Evolutionary conservation across 202 grass and related monocot species (phyloP), one percentile per base, ranked within the genome.

Genomic region (Eragrostis tef): DNA sequence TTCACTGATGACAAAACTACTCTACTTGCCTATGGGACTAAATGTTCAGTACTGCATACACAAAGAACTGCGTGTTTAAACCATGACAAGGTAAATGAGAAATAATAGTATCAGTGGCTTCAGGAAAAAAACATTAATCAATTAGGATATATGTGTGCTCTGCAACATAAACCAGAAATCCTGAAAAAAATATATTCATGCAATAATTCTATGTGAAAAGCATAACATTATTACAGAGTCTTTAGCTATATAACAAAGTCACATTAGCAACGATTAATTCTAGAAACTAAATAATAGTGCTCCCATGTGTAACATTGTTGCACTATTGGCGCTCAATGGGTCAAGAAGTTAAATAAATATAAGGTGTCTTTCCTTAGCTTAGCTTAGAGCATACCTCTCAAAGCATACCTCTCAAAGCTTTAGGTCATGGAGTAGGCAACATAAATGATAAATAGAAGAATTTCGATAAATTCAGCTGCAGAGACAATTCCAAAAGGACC

Each of bases 401-500:
- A 16, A 49, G 25, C 44, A 70, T 94, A 98, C 94, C 92, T 83
- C 74, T 86, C 51, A 67, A 16, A 49, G 25, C 44, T 80, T 0
- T 74, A 87, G 17, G 80, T 88, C 80, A 98, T 91, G 34, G 90
- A 52, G 86, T 90, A 98, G 75, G 81, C 52, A 63, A 93, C 76
- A 71, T 91, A 94, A 36, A 71, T 4, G 26, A 89, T 74, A 56
- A 98, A 98, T 34, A 98, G 53, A 53, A 82, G 36, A 67, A 98
- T 93, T 79, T 92, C 92, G 5, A 98, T 93, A 67, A 98, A 93
- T 64, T 98, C 94, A 75, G 80, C 86, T 48, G 92, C 92, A 9
- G 94, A 98, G 62, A 98, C 88, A 47, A 98, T 92, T 36, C 94
- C 94, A 49, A 98, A 91, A 53, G 94, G 90, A 10, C 94, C 94